Conservation (phyloP, 2,329 filamentous ascomycete species). For the Neofusicoccum kwambonambiense region DNA sequence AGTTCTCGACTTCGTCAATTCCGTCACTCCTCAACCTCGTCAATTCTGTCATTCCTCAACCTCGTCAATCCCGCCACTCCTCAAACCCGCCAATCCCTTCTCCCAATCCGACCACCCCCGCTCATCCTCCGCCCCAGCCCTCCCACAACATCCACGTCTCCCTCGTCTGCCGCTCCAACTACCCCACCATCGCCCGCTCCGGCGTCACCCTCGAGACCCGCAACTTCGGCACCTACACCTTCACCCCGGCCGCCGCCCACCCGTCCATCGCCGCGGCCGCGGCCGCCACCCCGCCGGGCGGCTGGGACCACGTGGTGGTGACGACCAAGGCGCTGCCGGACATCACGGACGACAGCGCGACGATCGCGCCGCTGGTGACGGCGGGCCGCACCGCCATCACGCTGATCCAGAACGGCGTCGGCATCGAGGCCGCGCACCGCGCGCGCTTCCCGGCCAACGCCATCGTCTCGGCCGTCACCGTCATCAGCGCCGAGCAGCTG, state of each 20-base stretch:
- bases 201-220: conserved; percentile 66
- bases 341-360: conserved; percentile 26
- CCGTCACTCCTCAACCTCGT: too few relatives aligned
- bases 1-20: neutral
- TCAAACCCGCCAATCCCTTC: too few relatives aligned
- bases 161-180: conserved; percentile 73
- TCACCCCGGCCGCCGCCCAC: conserved; percentile 62
- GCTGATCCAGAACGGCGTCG: conserved; percentile 62
- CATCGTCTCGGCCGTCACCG: conserved; percentile 57
- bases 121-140: neutral
- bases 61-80: too few relatives aligned
- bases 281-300: conserved; percentile 34
- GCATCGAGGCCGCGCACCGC: conserved; percentile 57
- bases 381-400: conserved; percentile 53
- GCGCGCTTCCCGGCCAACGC: conserved; percentile 51
- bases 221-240: conserved; percentile 66
- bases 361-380: conserved; percentile 41
- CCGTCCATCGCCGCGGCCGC: conserved; percentile 55
- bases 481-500: conserved; percentile 55
- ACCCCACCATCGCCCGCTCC: conserved; percentile 57
- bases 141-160: conserved; percentile 57
- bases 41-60: too few relatives aligned
- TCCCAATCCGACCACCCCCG: neutral
- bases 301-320: conserved; percentile 54
- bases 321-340: conserved; percentile 48